Percentiles rank a stretch among this genome's conserved stretches.
Evolutionary conservation across 805 yeast species (phyloP).

Genomic region (Saccharomycopsis guyanensis): DNA sequence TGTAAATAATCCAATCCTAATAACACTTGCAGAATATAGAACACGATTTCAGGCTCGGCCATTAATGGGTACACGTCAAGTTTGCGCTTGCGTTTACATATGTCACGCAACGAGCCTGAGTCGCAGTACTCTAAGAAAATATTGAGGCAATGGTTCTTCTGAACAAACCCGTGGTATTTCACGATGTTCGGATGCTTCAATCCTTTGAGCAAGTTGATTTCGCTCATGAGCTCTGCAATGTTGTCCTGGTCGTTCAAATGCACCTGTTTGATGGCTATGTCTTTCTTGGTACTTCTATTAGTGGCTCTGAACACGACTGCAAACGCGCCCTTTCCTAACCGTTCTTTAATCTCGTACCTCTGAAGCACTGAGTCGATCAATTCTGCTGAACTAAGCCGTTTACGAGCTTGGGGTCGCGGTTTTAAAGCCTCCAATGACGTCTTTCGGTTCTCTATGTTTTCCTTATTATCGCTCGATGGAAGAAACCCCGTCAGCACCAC

Average conservation of each 20-base stretch:
- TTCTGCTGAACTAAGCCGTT: conserved; percentile 18
- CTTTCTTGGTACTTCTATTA: conserved; percentile 54
- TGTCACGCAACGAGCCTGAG: conserved; percentile 48
- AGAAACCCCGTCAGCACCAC: too few species aligned
- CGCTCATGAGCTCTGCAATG: conserved; percentile 29
- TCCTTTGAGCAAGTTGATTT: conserved; percentile 68
- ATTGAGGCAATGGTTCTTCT: conserved; percentile 62
- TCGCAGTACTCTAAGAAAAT: conserved; percentile 76
- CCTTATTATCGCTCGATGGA: too few species aligned
- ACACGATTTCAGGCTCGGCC: conserved; percentile 66
- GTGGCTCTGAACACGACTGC: conserved; percentile 79
- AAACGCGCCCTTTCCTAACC: conserved; percentile 86
- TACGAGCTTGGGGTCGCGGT: background rate
- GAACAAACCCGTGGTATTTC: conserved; percentile 80
- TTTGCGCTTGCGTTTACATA: conserved; percentile 4
- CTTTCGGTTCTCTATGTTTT: too few species aligned
- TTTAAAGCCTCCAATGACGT: background rate
- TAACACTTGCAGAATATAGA: conserved; percentile 67
- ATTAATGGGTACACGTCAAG: conserved; percentile 36
- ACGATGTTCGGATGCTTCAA: conserved; percentile 90
- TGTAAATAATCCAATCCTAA: conserved; percentile 71
- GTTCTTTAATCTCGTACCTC: conserved; percentile 46
- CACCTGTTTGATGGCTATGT: conserved; percentile 77
- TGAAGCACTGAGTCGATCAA: conserved; percentile 17
- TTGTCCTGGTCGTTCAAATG: conserved; percentile 19